phyloP scores from a whole-genome alignment of 2,329 filamentous ascomycete genomes.

The Colletotrichum caudatum region DNA sequence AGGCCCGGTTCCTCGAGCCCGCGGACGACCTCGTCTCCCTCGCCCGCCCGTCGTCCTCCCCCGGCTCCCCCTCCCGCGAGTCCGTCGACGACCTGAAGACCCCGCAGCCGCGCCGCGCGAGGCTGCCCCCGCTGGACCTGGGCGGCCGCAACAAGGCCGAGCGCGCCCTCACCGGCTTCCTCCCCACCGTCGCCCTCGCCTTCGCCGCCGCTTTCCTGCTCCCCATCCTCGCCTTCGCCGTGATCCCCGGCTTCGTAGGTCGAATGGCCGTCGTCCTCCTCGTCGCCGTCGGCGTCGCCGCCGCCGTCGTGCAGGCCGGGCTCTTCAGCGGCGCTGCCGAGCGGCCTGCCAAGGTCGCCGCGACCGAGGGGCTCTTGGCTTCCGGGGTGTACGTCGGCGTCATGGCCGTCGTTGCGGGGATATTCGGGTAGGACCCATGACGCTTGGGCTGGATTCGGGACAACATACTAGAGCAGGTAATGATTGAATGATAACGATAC shows the following conservation, averaged over 20 bases:
- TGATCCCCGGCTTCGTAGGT: constrained; percentile 67
- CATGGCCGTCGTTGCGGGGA: constrained; percentile 52
- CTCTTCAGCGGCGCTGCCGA: constrained; percentile 45
- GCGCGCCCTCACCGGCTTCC: constrained; percentile 20
- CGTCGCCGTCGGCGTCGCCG: constrained; percentile 59
- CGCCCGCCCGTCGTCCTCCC: constrained; percentile 33
- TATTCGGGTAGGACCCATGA: constrained; percentile 39
- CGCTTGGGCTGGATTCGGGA: neutral
- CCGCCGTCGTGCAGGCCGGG: constrained; percentile 48
- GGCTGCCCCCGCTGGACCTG: neutral
- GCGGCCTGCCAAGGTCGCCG: constrained; percentile 38
- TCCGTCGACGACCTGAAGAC: constrained; percentile 35
- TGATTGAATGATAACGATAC: constrained; percentile 11
- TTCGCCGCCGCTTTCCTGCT: constrained; percentile 65
- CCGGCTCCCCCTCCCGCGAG: neutral
- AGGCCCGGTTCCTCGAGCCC: constrained; percentile 70
- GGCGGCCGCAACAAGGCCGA: constrained; percentile 23
- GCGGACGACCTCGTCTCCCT: constrained; percentile 66
- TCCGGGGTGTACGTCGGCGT: constrained; percentile 51
- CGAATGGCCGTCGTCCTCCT: constrained; percentile 69
- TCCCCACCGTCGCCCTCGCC: constrained; percentile 55
- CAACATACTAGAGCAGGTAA: neutral
- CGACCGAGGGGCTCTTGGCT: constrained; percentile 45
- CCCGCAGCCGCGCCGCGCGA: constrained; percentile 36
- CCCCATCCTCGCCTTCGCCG: constrained; percentile 68